Evolutionary conservation across 768 basidiomycete species (phyloP).

Genomic region (Naganishia friedmannii): DNA sequence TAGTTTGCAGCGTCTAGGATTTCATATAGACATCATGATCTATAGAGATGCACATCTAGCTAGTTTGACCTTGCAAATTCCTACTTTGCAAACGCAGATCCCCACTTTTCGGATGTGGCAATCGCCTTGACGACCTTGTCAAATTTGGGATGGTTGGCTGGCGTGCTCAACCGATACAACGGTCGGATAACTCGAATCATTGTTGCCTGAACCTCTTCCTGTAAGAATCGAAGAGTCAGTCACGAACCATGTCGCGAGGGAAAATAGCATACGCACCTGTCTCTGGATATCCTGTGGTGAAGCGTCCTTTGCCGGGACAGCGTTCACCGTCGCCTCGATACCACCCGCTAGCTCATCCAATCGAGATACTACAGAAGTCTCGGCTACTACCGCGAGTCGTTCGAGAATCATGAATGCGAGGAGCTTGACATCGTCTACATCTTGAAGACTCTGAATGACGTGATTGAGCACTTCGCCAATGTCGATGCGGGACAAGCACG

Average conservation of each 20-base stretch:
- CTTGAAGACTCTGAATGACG: constrained; percentile 76
- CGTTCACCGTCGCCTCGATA: constrained; percentile 77
- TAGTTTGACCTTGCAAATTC: not conserved
- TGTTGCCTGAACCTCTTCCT: constrained; percentile 82
- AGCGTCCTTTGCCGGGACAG: constrained; percentile 84
- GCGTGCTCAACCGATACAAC: constrained; percentile 68
- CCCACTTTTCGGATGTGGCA: constrained; percentile 42
- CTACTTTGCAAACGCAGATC: constrained; percentile 20
- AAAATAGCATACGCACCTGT: constrained; percentile 51
- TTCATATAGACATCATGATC: constrained; percentile 27
- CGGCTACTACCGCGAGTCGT: constrained; percentile 80
- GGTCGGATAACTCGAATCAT: constrained; percentile 83
- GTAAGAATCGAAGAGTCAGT: constrained; percentile 60
- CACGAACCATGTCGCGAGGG: not conserved
- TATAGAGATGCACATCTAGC: constrained; percentile 15
- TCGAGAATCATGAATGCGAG: constrained; percentile 93
- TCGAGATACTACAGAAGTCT: constrained; percentile 62
- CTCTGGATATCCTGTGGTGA: constrained; percentile 86
- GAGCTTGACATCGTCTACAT: constrained; percentile 96
- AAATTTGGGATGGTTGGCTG: constrained; percentile 68
- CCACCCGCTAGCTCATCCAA: constrained; percentile 60
- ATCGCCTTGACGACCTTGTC: constrained; percentile 69
- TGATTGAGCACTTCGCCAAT: constrained; percentile 76
- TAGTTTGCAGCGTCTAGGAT: constrained; percentile 9
- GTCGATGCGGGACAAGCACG: constrained; percentile 82